These are phyloP conservation scores for Alisma plantagoaquatica DNA, from an alignment of 106 monocot species.

Conservation along the genomic window DNA sequence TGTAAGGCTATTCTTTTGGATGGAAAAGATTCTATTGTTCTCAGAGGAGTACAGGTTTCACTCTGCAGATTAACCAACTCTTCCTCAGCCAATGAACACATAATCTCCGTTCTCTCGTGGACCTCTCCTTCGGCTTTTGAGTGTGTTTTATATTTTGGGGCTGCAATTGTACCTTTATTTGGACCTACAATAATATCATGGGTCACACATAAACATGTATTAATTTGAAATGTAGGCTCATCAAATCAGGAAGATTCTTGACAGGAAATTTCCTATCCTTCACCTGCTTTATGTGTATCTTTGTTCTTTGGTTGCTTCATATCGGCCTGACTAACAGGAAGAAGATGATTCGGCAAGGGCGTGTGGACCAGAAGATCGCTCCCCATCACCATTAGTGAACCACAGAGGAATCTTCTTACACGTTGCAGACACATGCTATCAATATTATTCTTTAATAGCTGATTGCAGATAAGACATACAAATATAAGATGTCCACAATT, in stretches of 20 bases:
- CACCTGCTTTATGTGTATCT: too few relatives aligned
- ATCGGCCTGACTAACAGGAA: too few relatives aligned
- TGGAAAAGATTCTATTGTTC: conserved; percentile 30
- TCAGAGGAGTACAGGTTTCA: background rate
- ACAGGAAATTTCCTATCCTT: too few relatives aligned
- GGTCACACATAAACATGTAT: conserved; percentile 3
- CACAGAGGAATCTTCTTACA: background rate
- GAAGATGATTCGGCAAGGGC: too few relatives aligned
- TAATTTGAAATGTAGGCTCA: conserved; percentile 1
- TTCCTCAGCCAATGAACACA: background rate
- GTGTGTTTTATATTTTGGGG: background rate
- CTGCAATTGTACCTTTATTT: background rate
- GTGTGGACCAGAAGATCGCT: too few relatives aligned
- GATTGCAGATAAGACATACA: background rate
- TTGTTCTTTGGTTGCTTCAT: too few relatives aligned
- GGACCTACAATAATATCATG: background rate
- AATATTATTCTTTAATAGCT: conserved; percentile 59
- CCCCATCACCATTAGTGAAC: too few relatives aligned
- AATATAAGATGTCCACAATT: background rate
- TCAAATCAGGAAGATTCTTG: background rate
- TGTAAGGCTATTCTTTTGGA: conserved; percentile 71
- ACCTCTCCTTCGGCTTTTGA: background rate
- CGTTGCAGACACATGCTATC: conserved; percentile 35
- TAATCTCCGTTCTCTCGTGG: background rate
- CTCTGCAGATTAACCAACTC: conserved; percentile 2